Evolutionary conservation across 306 rosid genomes (phyloP).

Genomic region (Prunus kanzakura): DNA sequence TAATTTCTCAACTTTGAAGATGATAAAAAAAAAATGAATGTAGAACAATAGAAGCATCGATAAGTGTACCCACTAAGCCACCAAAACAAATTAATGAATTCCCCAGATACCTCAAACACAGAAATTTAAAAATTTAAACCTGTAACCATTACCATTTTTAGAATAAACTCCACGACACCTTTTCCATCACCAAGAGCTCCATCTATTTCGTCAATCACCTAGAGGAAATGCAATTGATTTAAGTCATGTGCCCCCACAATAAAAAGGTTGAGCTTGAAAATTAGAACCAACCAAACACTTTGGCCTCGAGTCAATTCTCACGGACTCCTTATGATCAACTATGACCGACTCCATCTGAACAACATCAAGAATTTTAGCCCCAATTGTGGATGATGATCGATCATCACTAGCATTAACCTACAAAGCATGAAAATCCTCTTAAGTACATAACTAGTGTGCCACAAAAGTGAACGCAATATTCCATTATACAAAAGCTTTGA

Average conservation of each 20-base stretch:
- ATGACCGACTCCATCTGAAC: constrained; percentile 82
- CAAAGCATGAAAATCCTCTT: constrained; percentile 24
- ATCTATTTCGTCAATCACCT: constrained; percentile 97
- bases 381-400: constrained; percentile 78
- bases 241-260: background rate
- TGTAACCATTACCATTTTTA: constrained; percentile 72
- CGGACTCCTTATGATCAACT: constrained; percentile 48
- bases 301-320: constrained; percentile 62
- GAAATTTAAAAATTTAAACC: constrained; percentile 8
- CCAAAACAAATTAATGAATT: background rate
- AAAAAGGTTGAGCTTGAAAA: background rate
- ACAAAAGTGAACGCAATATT: background rate
- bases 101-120: constrained; percentile 1
- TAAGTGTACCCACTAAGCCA: background rate
- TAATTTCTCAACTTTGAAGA: background rate
- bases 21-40: background rate
- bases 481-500: background rate
- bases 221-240: constrained; percentile 13
- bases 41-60: background rate
- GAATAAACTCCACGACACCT: constrained; percentile 91
- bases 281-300: constrained; percentile 75
- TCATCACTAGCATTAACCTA: constrained; percentile 98
- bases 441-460: background rate
- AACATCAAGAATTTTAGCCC: constrained; percentile 78
- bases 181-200: constrained; percentile 94